Evolutionary conservation across 805 yeast genomes (phyloP).

Genomic region (Suhomyces sp.): DNA sequence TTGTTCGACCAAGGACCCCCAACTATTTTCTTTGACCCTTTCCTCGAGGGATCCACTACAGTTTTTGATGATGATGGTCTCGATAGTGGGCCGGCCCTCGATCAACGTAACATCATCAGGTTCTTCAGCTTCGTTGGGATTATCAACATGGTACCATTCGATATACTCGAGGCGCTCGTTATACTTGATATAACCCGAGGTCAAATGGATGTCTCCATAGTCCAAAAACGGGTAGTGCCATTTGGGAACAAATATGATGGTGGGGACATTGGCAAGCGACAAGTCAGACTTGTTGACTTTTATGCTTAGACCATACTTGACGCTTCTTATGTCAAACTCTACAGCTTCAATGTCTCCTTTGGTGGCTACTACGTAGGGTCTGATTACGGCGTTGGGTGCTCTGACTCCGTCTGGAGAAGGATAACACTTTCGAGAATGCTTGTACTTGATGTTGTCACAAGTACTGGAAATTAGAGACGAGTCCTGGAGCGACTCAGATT

Average conservation of each 20-base stretch:
- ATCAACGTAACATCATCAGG: constrained; percentile 4
- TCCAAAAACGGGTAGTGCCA: constrained; percentile 61
- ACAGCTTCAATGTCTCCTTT: constrained; percentile 56
- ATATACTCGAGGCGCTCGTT: constrained; percentile 53
- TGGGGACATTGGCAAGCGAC: constrained; percentile 45
- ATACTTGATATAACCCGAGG: constrained; percentile 56
- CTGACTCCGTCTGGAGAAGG: constrained; percentile 63
- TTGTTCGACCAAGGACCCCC: constrained; percentile 8
- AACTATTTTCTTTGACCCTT: constrained; percentile 9
- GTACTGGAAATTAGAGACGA: constrained; percentile 23
- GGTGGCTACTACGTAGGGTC: constrained; percentile 72
- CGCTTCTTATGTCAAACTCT: constrained; percentile 55
- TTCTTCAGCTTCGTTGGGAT: constrained; percentile 10
- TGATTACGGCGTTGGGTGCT: constrained; percentile 67
- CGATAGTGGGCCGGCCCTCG: constrained; percentile 13
- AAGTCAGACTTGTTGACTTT: neutral
- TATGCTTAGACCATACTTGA: constrained; percentile 34
- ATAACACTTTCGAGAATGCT: constrained; percentile 33
- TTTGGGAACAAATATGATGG: constrained; percentile 65
- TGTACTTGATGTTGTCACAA: constrained; percentile 19
- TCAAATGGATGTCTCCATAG: constrained; percentile 46
- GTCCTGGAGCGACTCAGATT: constrained; percentile 17
- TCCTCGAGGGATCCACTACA: constrained; percentile 36
- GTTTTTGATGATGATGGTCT: constrained; percentile 36
- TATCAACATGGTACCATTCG: constrained; percentile 64